Base-by-base conservation (phyloP, 305 asterid genomes). In the Fraxinus floribunda region DNA sequence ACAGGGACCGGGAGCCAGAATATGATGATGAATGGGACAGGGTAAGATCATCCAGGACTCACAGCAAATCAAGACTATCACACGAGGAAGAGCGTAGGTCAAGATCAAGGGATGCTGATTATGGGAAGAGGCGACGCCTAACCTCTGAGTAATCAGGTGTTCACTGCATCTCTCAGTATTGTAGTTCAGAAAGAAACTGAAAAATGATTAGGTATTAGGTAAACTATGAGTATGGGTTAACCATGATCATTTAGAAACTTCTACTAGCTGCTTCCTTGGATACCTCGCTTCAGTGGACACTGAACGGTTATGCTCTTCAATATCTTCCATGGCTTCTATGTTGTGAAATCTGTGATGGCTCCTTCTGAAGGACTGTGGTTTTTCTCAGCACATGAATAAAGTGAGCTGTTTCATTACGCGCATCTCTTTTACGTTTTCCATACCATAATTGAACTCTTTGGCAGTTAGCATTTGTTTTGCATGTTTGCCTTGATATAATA, bases 51-150 rank as follows among this genome's bases (percentile, higher is more conserved):
- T 88, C 97, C 39, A 90, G 92, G 88, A 81, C 90, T 81, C 93
- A 86, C 75, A 84, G 90, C 85, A 93, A 93, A 87, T 87, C 95
- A 35, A 85, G 94, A 72, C 20, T 87, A 32, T 83, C 93, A 32
- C 95, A 88, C 13, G 97, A 89, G 81, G 95, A 88, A 46, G 91
- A 89, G 82, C 91, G 84, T 18, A 85, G 93, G 80, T 91, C 97
- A 38, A 90, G 92, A 85, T 88, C 97, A 32, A 90, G 93, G 89
- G 97, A 91, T 85, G 88, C 92, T 60, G 97, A 91, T 75, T 89
- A 91, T 87, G 93, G 93, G 83, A 91, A 91, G 86, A 89, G 91
- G 89, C 91, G 92, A 1, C 92, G 94, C 36, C 78, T 89, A 72
- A 84, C 93, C 80, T 88, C 95, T 11, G 91, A 94, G 71, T 94